Base-by-base conservation (phyloP, 1,284 basidiomycete genomes). In the Pulveroboletus sp. region DNA sequence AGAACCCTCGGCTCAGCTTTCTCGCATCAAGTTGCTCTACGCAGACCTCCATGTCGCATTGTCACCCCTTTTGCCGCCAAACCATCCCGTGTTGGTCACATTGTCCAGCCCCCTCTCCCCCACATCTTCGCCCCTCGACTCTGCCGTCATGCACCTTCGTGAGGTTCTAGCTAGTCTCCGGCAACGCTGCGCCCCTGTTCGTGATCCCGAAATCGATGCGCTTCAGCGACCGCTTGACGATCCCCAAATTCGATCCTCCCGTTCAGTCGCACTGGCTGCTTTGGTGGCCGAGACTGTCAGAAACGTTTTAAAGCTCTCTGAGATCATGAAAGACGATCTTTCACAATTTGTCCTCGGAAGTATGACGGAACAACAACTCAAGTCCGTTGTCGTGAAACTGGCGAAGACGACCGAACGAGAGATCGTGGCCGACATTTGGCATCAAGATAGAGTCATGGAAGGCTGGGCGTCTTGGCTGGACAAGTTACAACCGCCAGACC, bases 321-420 rank as follows among this genome's bases (percentile, higher is more conserved):
- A 84, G 24, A 67, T 72, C 8, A 87, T 91, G 84, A 84, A 82
- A 63, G 74, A 78, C 31, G 89, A 91, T 63, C 72, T 90, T 25
- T 81, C 81, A 8, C 77, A 83, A 51, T 82, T 85, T 48, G 72
- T 86, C 8, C 64, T 86, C 1, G 84, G 82, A 24, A 74, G 75
- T n/a, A 83, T 87, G 81, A 75, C 78, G 22, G 89, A 91, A 63
- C 65, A 74, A 28, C 81, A 91, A 52, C 72, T 89, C 10, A 67
- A 67, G 15, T 71, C 65, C 6, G 66, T 81, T 12, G 71, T 88
- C 39, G 66, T 69, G 6, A 76, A 78, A 29, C 78, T 86, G 60
- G 85, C 86, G 0, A 78, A 73, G 53, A 64, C 63, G 15, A 74
- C 76, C 43, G 89, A 91, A 69, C 75, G 81, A 52, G 74, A 77